A percentile compares a stretch with the other conserved stretches of the same genome.
phyloP scores from a whole-genome alignment of 768 basidiomycete species.

The Phylloporus rhodoxanthus region DNA sequence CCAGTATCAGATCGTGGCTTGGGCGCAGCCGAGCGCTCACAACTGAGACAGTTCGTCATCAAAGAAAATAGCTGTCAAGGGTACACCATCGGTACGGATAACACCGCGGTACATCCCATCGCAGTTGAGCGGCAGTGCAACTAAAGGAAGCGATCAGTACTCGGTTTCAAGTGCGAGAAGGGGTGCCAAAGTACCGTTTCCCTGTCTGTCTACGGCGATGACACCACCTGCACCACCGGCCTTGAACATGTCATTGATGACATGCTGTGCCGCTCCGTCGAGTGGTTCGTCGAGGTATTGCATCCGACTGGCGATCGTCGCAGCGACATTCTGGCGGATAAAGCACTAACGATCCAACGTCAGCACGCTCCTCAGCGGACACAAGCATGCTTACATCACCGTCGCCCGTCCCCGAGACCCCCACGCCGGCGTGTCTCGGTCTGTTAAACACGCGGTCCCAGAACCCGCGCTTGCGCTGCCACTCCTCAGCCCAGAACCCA shows the following conservation, averaged over 20 bases:
- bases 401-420: slow-evolving; percentile 80
- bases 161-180: slow-evolving; percentile 13
- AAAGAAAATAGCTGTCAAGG: slow-evolving; percentile 70
- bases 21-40: background rate
- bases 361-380: slow-evolving; percentile 1
- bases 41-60: slow-evolving; percentile 48
- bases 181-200: slow-evolving; percentile 45
- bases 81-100: slow-evolving; percentile 59
- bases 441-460: slow-evolving; percentile 37
- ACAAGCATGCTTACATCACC: slow-evolving; percentile 58
- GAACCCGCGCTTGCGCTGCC: slow-evolving; percentile 37
- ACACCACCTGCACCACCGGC: slow-evolving; percentile 70
- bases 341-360: slow-evolving; percentile 51
- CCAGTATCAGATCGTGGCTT: background rate
- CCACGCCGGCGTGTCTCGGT: slow-evolving; percentile 42
- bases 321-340: slow-evolving; percentile 63
- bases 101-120: slow-evolving; percentile 81
- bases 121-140: slow-evolving; percentile 70
- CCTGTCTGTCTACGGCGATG: slow-evolving; percentile 62
- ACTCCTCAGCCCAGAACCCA: slow-evolving; percentile 84
- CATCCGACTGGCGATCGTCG: slow-evolving; percentile 62
- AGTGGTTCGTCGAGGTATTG: slow-evolving; percentile 54
- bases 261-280: slow-evolving; percentile 45
- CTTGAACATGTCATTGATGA: slow-evolving; percentile 50
- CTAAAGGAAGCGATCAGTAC: slow-evolving; percentile 33